Conservation (phyloP, 2,329 filamentous ascomycete genomes). For the Phialocephala sp. region DNA sequence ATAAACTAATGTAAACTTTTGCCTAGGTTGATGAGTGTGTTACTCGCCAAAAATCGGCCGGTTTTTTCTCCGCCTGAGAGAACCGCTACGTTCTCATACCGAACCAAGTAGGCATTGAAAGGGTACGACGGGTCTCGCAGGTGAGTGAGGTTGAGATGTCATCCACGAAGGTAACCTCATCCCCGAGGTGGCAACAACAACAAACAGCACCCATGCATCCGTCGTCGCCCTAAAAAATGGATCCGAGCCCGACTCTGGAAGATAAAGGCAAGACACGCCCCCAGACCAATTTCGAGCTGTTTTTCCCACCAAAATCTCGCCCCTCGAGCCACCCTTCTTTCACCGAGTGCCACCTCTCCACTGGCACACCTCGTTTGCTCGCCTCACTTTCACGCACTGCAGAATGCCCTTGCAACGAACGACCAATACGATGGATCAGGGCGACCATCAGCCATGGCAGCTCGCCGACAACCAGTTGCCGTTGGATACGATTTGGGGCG, state of each 20-base stretch:
- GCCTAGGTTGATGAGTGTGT: too few species aligned
- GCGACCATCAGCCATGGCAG: constrained; percentile 17
- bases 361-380: constrained; percentile 21
- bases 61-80: too few species aligned
- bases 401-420: constrained; percentile 13
- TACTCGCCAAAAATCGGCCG: too few species aligned
- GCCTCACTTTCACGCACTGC: constrained; percentile 25
- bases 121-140: too few species aligned
- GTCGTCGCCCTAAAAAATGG: too few species aligned
- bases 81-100: too few species aligned
- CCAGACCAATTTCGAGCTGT: constrained; percentile 8
- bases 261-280: constrained; percentile 19
- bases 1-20: too few species aligned
- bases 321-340: not conserved
- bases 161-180: too few species aligned
- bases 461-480: constrained; percentile 12
- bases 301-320: constrained; percentile 17
- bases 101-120: too few species aligned
- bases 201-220: too few species aligned
- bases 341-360: not conserved
- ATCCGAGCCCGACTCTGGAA: not conserved
- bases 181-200: too few species aligned
- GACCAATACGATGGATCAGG: constrained; percentile 26
- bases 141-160: too few species aligned
- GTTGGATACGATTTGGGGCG: constrained; percentile 17